These are phyloP conservation scores for Lotmaria passim DNA, from an alignment of 208 protist genomes.

Conservation along the genomic window DNA sequence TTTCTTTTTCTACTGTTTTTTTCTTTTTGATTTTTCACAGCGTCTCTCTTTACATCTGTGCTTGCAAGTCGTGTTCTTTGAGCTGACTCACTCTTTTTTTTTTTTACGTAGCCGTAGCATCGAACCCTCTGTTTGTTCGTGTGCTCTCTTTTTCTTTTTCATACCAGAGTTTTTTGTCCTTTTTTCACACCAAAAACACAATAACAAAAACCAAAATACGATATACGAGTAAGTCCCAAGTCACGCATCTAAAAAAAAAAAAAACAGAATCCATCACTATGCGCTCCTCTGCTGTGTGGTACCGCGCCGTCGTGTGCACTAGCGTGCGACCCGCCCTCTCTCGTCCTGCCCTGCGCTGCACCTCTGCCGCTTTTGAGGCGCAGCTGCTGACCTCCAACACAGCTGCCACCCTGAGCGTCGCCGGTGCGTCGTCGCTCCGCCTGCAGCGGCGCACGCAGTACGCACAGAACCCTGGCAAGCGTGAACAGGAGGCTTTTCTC, in stretches of 20 bases:
- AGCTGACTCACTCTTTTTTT: too few relatives aligned
- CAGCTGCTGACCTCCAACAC: conserved; percentile 14
- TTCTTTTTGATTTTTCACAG: neutral
- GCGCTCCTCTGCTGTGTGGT: conserved; percentile 12
- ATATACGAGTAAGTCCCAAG: too few relatives aligned
- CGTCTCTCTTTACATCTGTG: too few relatives aligned
- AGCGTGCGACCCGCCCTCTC: conserved; percentile 1
- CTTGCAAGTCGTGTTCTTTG: too few relatives aligned
- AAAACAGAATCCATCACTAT: conserved; percentile 3
- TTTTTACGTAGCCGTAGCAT: too few relatives aligned
- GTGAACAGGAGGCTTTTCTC: conserved; percentile 85
- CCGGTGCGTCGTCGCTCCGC: conserved; percentile 4
- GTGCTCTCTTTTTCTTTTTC: neutral
- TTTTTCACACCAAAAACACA: neutral
- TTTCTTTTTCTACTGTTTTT: conserved; percentile 17
- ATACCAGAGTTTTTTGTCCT: conserved; percentile 24
- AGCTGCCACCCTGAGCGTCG: neutral
- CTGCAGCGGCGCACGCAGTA: conserved; percentile 73
- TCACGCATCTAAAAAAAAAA: neutral
- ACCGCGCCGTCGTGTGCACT: neutral
- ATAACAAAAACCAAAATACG: too few relatives aligned
- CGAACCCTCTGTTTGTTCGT: too few relatives aligned
- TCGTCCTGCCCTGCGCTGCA: conserved; percentile 12
- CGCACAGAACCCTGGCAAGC: conserved; percentile 79
- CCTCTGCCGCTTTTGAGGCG: conserved; percentile 3